Conservation (phyloP, 495 filamentous ascomycete species). For the Penicillium manginii region DNA sequence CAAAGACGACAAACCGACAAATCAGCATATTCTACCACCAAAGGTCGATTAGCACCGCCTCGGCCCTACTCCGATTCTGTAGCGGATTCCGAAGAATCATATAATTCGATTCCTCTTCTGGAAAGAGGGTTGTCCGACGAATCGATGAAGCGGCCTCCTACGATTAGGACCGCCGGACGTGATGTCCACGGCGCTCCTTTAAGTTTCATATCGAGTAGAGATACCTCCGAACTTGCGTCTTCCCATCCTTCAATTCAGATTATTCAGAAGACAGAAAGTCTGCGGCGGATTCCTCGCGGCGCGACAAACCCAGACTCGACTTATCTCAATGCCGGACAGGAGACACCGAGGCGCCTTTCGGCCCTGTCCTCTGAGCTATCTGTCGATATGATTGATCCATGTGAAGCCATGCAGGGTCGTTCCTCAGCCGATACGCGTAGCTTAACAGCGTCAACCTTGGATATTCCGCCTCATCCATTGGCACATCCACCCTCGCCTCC, state of each 20-base stretch:
- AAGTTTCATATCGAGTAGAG: slow-evolving; percentile 32
- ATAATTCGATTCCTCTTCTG: slow-evolving; percentile 76
- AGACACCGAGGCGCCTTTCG: slow-evolving; percentile 51
- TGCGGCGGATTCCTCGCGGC: slow-evolving; percentile 53
- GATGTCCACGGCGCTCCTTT: slow-evolving; percentile 24
- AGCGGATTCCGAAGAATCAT: slow-evolving; percentile 67
- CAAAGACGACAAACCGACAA: slow-evolving; percentile 35
- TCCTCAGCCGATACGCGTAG: slow-evolving; percentile 37
- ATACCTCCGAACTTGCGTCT: slow-evolving; percentile 41
- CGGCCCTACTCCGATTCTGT: slow-evolving; percentile 46
- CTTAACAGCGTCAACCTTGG: slow-evolving; percentile 49
- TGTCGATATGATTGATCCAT: slow-evolving; percentile 59
- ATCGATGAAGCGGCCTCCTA: slow-evolving; percentile 46
- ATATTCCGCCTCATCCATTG: slow-evolving; percentile 67
- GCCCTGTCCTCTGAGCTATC: slow-evolving; percentile 84
- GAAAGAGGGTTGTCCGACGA: slow-evolving; percentile 71
- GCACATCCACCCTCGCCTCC: slow-evolving; percentile 78
- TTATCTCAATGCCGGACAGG: slow-evolving; percentile 16
- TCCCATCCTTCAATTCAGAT: slow-evolving; percentile 54
- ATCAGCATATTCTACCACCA: slow-evolving; percentile 35
- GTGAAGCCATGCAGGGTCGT: slow-evolving; percentile 47
- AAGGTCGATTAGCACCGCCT: slow-evolving; percentile 33
- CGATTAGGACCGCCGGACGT: slow-evolving; percentile 10
- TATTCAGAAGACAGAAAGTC: slow-evolving; percentile 63
- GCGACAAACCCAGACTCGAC: slow-evolving; percentile 45